A percentile compares a stretch with the other conserved stretches of the same genome.
Evolutionary conservation across 768 basidiomycete species (phyloP).

Genomic region (Hypholoma fasciculare): DNA sequence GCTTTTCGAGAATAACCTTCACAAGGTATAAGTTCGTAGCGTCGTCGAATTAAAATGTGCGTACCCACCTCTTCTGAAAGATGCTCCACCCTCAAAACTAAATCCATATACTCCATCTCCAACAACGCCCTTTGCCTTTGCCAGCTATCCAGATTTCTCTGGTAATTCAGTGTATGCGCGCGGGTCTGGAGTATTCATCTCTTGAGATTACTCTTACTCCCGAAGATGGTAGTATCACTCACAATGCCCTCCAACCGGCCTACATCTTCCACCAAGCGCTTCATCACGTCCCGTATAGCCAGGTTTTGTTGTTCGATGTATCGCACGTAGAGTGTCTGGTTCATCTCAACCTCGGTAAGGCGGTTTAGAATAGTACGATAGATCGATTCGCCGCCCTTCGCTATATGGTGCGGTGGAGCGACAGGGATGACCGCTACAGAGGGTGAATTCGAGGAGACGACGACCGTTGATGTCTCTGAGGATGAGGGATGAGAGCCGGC

Average conservation of each 20-base stretch:
- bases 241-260: constrained; percentile 77
- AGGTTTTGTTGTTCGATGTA: constrained; percentile 91
- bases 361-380: constrained; percentile 97
- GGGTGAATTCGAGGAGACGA: constrained; percentile 12
- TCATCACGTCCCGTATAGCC: constrained; percentile 72
- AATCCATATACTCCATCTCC: constrained; percentile 68
- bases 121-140: constrained; percentile 65
- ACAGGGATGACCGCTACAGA: constrained; percentile 13
- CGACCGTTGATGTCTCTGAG: constrained; percentile 6
- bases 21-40: neutral
- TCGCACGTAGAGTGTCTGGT: constrained; percentile 78
- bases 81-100: constrained; percentile 69
- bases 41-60: neutral
- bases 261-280: constrained; percentile 74
- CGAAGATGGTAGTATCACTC: constrained; percentile 26
- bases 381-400: constrained; percentile 79
- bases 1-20: constrained; percentile 85
- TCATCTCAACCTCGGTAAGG: constrained; percentile 79
- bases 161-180: constrained; percentile 66
- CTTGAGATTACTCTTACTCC: neutral
- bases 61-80: constrained; percentile 77
- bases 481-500: constrained; percentile 1
- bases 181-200: constrained; percentile 46
- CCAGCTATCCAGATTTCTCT: constrained; percentile 65
- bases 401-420: constrained; percentile 11